phyloP scores from a whole-genome alignment of 2,329 filamentous ascomycete genomes.

The Lachnellula suecica region DNA sequence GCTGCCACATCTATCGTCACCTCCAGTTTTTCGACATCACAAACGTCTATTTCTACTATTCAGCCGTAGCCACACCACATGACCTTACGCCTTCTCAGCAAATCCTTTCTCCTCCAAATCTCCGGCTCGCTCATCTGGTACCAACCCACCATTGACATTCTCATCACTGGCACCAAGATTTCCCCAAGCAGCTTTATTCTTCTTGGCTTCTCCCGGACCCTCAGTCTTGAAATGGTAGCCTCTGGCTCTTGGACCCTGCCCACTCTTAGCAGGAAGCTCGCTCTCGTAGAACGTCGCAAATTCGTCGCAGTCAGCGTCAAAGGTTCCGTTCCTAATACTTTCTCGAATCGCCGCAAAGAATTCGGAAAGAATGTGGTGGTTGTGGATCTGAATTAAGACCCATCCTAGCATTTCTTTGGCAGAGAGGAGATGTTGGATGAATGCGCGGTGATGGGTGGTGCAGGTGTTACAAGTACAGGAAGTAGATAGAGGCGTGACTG shows the following conservation, averaged over 20 bases:
- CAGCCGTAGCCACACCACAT: too few species aligned
- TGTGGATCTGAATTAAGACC: constrained; percentile 90
- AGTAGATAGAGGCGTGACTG: constrained; percentile 59
- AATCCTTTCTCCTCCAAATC: constrained; percentile 57
- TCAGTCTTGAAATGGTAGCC: constrained; percentile 81
- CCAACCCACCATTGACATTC: constrained; percentile 38
- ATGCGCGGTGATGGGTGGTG: constrained; percentile 79
- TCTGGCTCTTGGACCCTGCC: constrained; percentile 73
- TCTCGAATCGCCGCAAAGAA: constrained; percentile 74
- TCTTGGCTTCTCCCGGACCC: constrained; percentile 58
- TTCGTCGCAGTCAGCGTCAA: constrained; percentile 48
- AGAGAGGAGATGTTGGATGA: constrained; percentile 79
- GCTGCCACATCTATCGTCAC: too few species aligned
- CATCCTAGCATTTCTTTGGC: constrained; percentile 97
- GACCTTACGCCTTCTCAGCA: constrained; percentile 45
- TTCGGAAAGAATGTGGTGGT: constrained; percentile 67
- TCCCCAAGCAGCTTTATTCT: constrained; percentile 68
- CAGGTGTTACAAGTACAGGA: constrained; percentile 83
- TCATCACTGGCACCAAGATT: constrained; percentile 44
- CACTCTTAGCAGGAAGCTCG: constrained; percentile 71
- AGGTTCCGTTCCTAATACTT: constrained; percentile 58
- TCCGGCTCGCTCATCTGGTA: constrained; percentile 49
- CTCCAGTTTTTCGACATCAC: too few species aligned
- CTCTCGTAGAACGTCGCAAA: constrained; percentile 62
- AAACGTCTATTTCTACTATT: too few species aligned